These are phyloP conservation scores for Coniochaeta ligniaria DNA, from an alignment of 2,329 filamentous ascomycete genomes.

Conservation along the genomic window DNA sequence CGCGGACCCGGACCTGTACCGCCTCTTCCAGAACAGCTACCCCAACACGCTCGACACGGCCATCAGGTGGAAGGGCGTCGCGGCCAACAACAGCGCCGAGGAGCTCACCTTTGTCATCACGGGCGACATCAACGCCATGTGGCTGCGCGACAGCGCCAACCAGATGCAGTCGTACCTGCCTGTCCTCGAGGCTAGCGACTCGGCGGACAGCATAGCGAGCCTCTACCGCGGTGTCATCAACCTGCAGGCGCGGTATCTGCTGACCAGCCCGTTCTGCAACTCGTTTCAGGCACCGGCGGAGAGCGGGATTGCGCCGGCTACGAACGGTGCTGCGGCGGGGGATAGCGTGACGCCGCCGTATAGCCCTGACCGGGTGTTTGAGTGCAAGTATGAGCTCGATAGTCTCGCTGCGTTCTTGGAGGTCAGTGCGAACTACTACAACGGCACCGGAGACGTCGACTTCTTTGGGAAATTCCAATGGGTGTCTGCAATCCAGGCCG, in stretches of 20 bases:
- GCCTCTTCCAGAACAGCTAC: slow-evolving; percentile 65
- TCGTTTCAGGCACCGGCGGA: slow-evolving; percentile 85
- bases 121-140: slow-evolving; percentile 41
- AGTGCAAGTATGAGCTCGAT: slow-evolving; percentile 96
- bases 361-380: slow-evolving; percentile 68
- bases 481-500: slow-evolving; percentile 62
- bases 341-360: slow-evolving; percentile 58
- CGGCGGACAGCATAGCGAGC: slow-evolving; percentile 53
- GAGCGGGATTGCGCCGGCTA: slow-evolving; percentile 53
- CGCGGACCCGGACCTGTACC: slow-evolving; percentile 66
- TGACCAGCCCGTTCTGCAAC: slow-evolving; percentile 77
- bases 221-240: slow-evolving; percentile 71
- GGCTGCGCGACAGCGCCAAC: slow-evolving; percentile 40
- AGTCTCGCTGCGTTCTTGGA: slow-evolving; percentile 82
- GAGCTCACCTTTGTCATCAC: slow-evolving; percentile 57
- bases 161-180: slow-evolving; percentile 69
- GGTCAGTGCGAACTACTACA: slow-evolving; percentile 73
- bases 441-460: slow-evolving; percentile 60
- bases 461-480: slow-evolving; percentile 71
- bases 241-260: slow-evolving; percentile 65
- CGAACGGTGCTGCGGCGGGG: slow-evolving; percentile 51
- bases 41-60: slow-evolving; percentile 72
- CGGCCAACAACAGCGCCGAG: slow-evolving; percentile 49
- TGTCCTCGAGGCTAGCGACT: slow-evolving; percentile 37
- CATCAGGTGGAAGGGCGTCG: slow-evolving; percentile 58